phyloP scores from a whole-genome alignment of 75 land plant species.

The Pseudotsuga menziesii region DNA sequence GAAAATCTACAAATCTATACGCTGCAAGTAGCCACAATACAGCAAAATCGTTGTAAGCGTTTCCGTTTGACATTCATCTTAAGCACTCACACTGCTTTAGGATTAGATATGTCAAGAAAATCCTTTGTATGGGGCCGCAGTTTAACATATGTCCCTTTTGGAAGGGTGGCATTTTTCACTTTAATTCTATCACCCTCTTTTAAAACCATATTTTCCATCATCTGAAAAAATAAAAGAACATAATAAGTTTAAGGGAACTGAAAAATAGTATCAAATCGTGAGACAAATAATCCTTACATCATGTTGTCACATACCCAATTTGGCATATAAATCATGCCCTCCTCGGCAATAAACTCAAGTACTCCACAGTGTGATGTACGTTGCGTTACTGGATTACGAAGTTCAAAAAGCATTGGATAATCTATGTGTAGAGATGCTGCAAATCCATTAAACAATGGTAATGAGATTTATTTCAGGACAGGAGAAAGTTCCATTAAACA shows the following conservation, averaged over 20 bases:
- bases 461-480: neutral
- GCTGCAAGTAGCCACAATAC: neutral
- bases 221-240: conserved; percentile 30
- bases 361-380: conserved; percentile 90
- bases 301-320: no score
- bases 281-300: no score
- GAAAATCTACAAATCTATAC: neutral
- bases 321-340: no score
- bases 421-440: conserved; percentile 61
- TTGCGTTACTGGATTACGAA: conserved; percentile 44
- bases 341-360: conserved; percentile 89
- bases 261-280: neutral
- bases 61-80: neutral
- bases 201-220: conserved; percentile 91
- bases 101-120: conserved; percentile 92
- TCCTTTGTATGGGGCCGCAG: conserved; percentile 94
- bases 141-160: conserved; percentile 88
- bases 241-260: neutral
- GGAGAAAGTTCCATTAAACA: no score
- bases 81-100: conserved; percentile 84
- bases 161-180: conserved; percentile 84
- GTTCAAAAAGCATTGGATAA: conserved; percentile 55
- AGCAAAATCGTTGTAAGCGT: neutral
- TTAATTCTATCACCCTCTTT: conserved; percentile 84
- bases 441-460: neutral